These are phyloP conservation scores for Orobanche coerulescens DNA, from an alignment of 257 asterid species.

Conservation along the genomic window DNA sequence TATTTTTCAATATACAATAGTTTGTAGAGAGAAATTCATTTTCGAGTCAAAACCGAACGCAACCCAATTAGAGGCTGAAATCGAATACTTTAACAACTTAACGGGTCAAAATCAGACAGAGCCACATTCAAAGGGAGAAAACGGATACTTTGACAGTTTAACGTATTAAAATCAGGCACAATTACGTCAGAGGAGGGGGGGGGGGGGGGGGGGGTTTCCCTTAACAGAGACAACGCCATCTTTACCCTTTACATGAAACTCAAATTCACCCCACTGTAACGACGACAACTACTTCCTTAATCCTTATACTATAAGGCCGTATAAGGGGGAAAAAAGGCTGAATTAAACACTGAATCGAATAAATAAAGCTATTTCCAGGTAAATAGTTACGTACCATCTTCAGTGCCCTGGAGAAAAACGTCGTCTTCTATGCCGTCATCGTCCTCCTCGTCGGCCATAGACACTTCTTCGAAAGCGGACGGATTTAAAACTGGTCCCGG, in stretches of 20 bases:
- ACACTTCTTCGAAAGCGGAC: slow-evolving; percentile 39
- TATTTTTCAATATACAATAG: no score
- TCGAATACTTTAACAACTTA: no score
- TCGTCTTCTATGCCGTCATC: slow-evolving; percentile 31
- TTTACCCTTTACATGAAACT: not conserved
- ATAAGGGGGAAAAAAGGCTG: not conserved
- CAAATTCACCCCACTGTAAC: not conserved
- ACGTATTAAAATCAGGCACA: no score
- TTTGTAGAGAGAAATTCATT: no score
- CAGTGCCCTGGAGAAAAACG: slow-evolving; percentile 34
- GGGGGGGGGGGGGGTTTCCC: no score
- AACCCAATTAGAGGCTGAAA: no score
- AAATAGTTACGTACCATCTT: slow-evolving; percentile 31
- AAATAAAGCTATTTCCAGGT: not conserved
- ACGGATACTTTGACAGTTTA: no score
- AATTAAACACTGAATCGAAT: not conserved
- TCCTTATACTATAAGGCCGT: no score
- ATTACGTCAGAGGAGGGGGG: no score
- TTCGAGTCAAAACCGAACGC: no score
- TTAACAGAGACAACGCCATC: not conserved
- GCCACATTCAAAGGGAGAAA: no score
- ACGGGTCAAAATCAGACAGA: no score
- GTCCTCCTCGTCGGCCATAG: slow-evolving; percentile 28
- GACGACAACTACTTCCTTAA: not conserved
- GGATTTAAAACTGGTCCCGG: slow-evolving; percentile 41